Percentiles rank a stretch among this genome's conserved stretches.
Evolutionary conservation across 2,329 filamentous ascomycete species (phyloP).

Genomic region (Venturia nashicola): DNA sequence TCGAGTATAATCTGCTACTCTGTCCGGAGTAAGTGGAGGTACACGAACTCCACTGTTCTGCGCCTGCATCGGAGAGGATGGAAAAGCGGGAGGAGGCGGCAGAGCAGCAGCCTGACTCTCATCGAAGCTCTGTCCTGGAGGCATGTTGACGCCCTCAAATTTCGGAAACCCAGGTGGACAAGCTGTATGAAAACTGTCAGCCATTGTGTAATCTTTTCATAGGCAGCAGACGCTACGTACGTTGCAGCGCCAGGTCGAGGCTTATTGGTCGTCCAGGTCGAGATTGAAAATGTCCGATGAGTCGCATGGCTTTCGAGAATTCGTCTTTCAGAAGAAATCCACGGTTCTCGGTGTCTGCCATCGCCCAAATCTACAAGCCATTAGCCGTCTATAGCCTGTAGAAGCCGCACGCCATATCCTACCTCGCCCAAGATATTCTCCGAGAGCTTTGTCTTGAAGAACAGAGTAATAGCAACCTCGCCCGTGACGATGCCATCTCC

Average conservation of each 20-base stretch:
- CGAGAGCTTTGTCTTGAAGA: slow-evolving; percentile 85
- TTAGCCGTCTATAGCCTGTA: background rate
- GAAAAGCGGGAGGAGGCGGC: slow-evolving; percentile 28
- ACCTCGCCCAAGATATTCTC: slow-evolving; percentile 81
- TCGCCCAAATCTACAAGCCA: slow-evolving; percentile 79
- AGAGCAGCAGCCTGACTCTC: slow-evolving; percentile 25
- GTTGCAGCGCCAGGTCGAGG: slow-evolving; percentile 69
- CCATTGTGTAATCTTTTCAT: background rate
- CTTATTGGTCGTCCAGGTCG: slow-evolving; percentile 61
- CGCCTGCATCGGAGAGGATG: slow-evolving; percentile 25
- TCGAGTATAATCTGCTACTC: slow-evolving; percentile 77
- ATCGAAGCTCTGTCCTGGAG: slow-evolving; percentile 14
- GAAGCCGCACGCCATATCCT: slow-evolving; percentile 13
- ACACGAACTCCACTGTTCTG: slow-evolving; percentile 56
- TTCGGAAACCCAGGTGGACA: slow-evolving; percentile 64
- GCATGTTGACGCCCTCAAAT: slow-evolving; percentile 64
- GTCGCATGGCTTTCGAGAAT: slow-evolving; percentile 82
- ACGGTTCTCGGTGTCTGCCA: slow-evolving; percentile 92
- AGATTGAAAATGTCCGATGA: slow-evolving; percentile 89
- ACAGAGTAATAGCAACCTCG: slow-evolving; percentile 93
- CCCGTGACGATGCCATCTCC: slow-evolving; percentile 88
- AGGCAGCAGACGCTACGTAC: slow-evolving; percentile 27
- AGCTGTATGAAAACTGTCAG: slow-evolving; percentile 28
- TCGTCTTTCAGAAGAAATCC: slow-evolving; percentile 85
- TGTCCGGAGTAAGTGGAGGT: slow-evolving; percentile 76